Base-by-base conservation (phyloP, 2,329 filamentous ascomycete genomes). In the Fusarium citri region DNA sequence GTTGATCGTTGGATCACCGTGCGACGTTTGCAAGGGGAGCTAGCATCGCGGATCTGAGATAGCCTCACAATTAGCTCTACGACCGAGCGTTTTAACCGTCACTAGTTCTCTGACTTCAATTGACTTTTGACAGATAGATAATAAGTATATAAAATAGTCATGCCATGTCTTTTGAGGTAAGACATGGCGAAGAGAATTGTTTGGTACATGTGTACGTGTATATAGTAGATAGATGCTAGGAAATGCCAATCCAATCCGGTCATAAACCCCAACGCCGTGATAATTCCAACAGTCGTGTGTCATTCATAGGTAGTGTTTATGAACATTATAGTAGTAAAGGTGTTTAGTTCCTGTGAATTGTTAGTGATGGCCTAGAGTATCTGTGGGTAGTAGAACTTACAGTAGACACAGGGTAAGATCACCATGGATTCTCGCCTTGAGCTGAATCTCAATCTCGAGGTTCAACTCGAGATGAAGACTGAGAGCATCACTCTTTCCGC, bases 401-500 rank as follows among this genome's bases (percentile, higher is more conserved):
- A 87, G 80, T 69, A 96, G 85, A 69, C 89, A 91, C 69, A 96
- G 81, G 23, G 92, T 94, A 71, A 97, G 81, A 82, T 97, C 93
- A 76, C 94, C 93, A 74, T 94, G 89, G 71, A 96, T 94, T 80
- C 91, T 91, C 26, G 93, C 93, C 84, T 95, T 96, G 62, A 96
- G 86, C 75, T 93, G 90, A 67, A 96, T 92, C 80, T 96, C 93
- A 55, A 95, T 86, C 72, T 96, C 93, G 59, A 96, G 83, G 79
- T 96, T 95, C 66, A 94, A 84, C 76, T 95, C 93, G 25, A 95
- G 82, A 49, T 89, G 87, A 73, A 96, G 80, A 77, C 90, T 90
- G 74, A 94, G 81, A 10, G 72, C 70, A 15, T 74, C 72, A 37
- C 66, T 74, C 53, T 68, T 72, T 23, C 70, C 71, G 8, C 70